These are phyloP conservation scores for Asterophora parasitica DNA, from an alignment of 768 basidiomycete genomes.

Conservation along the genomic window DNA sequence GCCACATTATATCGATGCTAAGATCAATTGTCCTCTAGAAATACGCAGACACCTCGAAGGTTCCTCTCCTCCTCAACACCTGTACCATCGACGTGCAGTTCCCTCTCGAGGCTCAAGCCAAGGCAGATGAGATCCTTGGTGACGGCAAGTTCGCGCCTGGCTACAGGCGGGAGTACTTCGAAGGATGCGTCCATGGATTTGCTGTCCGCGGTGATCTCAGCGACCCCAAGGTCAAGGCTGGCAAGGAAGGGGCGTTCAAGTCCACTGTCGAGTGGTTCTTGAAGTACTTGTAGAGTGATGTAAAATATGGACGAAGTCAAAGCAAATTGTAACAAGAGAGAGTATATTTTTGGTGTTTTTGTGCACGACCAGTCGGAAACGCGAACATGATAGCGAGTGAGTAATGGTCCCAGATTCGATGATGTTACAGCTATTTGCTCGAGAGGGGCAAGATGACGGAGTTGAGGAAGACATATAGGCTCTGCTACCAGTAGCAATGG, in stretches of 20 bases:
- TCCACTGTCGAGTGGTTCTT: slow-evolving; percentile 42
- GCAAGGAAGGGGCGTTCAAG: slow-evolving; percentile 52
- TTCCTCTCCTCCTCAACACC: slow-evolving; percentile 44
- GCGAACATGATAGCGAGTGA: too few relatives aligned
- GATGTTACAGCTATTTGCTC: too few relatives aligned
- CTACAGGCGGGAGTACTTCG: slow-evolving; percentile 39
- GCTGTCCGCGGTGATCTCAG: slow-evolving; percentile 37
- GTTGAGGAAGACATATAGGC: too few relatives aligned
- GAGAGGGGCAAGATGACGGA: too few relatives aligned
- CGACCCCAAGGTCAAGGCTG: slow-evolving; percentile 43
- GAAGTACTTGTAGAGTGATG: slow-evolving; percentile 15
- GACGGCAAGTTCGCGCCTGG: slow-evolving; percentile 41
- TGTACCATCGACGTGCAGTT: slow-evolving; percentile 51
- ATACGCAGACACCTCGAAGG: slow-evolving; percentile 39
- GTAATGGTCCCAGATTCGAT: too few relatives aligned
- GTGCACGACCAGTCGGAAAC: too few relatives aligned
- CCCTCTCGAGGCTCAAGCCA: slow-evolving; percentile 37
- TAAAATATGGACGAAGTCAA: neutral
- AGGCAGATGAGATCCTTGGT: slow-evolving; percentile 48
- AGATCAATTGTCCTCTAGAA: slow-evolving; percentile 34
- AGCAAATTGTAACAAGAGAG: too few relatives aligned
- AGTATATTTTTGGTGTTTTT: too few relatives aligned
- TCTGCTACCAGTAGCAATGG: too few relatives aligned
- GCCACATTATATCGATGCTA: neutral
- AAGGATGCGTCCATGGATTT: slow-evolving; percentile 35